phyloP scores from a whole-genome alignment of 2,329 filamentous ascomycete genomes.

The Phialemoniopsis sp. region DNA sequence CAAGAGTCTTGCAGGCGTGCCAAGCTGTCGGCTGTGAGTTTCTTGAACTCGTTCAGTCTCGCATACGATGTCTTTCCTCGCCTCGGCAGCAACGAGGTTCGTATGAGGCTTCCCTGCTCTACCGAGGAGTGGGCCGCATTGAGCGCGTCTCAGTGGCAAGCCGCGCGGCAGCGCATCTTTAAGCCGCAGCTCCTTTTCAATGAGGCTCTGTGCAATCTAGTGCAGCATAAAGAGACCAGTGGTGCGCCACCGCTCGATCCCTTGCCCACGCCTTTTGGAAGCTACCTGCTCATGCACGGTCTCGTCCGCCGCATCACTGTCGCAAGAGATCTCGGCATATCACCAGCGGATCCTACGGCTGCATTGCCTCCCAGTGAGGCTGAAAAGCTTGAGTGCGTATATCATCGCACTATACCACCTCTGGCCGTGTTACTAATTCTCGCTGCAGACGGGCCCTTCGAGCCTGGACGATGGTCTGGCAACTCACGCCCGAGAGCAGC shows the following conservation, averaged over 20 bases:
- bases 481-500: constrained; percentile 44
- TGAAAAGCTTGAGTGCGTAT: constrained; percentile 35
- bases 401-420: too few relatives aligned
- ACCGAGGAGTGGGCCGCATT: constrained; percentile 51
- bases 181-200: constrained; percentile 16
- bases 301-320: constrained; percentile 49
- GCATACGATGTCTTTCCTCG: constrained; percentile 58
- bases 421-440: too few relatives aligned
- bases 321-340: constrained; percentile 28
- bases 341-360: too few relatives aligned
- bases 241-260: constrained; percentile 39
- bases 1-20: constrained; percentile 48
- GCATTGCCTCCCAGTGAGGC: constrained; percentile 34
- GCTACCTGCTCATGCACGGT: constrained; percentile 49
- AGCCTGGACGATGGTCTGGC: constrained; percentile 49
- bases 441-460: constrained; percentile 38
- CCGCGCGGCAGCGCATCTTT: constrained; percentile 19
- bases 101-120: constrained; percentile 47
- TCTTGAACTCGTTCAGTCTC: constrained; percentile 57
- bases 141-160: constrained; percentile 43
- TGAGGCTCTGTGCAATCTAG: constrained; percentile 23
- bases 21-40: constrained; percentile 48
- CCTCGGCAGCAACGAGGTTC: constrained; percentile 50
- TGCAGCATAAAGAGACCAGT: constrained; percentile 14
- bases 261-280: too few relatives aligned